Evolutionary conservation across 106 monocot species (phyloP).

Genomic region (Posidonia australis): DNA sequence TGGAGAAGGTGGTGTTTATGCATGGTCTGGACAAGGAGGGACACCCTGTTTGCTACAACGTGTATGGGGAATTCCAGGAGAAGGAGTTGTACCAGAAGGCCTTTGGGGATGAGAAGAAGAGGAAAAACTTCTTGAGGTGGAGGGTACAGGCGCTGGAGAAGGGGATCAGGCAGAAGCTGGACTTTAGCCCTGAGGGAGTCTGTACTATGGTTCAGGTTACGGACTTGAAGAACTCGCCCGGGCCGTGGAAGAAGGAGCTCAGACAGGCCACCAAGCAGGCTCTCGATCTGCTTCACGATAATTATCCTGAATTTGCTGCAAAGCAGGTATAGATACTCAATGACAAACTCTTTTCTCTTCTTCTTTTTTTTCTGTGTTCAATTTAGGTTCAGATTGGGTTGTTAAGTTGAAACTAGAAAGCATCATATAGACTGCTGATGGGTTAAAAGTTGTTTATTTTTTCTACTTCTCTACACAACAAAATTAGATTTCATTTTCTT

Average conservation of each 20-base stretch:
- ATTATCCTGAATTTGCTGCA: conserved; percentile 51
- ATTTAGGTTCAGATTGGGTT: not conserved
- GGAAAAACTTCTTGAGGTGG: conserved; percentile 45
- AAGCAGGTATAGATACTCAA: conserved; percentile 18
- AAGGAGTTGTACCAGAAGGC: conserved; percentile 36
- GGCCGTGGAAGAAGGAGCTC: conserved; percentile 30
- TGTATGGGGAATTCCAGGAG: conserved; percentile 47
- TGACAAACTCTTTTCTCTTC: not conserved
- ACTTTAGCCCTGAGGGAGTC: conserved; percentile 29
- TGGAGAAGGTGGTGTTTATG: conserved; percentile 32
- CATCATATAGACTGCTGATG: too few species aligned
- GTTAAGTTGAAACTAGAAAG: too few species aligned
- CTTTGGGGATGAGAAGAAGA: conserved; percentile 40
- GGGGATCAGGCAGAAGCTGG: conserved; percentile 35
- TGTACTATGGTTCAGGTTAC: conserved; percentile 50
- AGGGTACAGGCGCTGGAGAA: conserved; percentile 47
- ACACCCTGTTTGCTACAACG: conserved; percentile 58
- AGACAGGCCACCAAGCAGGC: conserved; percentile 33
- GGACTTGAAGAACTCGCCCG: conserved; percentile 39
- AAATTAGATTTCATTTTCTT: too few species aligned
- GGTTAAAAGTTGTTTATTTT: too few species aligned
- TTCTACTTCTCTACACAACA: too few species aligned
- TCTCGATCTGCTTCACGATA: conserved; percentile 35
- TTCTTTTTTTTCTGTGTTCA: not conserved
- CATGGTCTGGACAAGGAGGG: conserved; percentile 34